These are phyloP conservation scores for Tilletia indica DNA, from an alignment of 1,284 basidiomycete genomes.

Conservation along the genomic window DNA sequence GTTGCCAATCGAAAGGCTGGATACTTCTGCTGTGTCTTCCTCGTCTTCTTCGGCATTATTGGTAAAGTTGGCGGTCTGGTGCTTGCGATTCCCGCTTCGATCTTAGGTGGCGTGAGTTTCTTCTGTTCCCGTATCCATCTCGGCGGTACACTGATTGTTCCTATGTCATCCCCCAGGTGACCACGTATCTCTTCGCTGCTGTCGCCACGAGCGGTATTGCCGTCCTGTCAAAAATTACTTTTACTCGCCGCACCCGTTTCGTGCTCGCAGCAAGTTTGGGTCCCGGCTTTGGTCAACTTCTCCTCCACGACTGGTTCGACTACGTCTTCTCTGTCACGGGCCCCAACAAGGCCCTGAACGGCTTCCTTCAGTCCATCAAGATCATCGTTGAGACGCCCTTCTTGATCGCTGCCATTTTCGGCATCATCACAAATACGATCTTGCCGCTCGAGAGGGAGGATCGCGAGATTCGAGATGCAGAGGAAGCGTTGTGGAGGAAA, in stretches of 20 bases:
- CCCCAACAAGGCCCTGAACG: slow-evolving; percentile 66
- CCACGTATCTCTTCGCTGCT: slow-evolving; percentile 55
- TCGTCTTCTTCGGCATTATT: slow-evolving; percentile 60
- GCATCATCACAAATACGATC: slow-evolving; percentile 39
- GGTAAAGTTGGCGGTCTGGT: slow-evolving; percentile 72
- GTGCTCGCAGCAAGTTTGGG: slow-evolving; percentile 63
- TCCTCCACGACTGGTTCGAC: slow-evolving; percentile 56
- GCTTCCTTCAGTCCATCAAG: slow-evolving; percentile 65
- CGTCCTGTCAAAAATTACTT: slow-evolving; percentile 68
- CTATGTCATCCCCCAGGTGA: not conserved
- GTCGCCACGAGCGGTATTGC: slow-evolving; percentile 66
- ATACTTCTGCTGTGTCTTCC: slow-evolving; percentile 41
- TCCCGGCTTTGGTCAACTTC: slow-evolving; percentile 69
- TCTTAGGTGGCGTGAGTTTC: slow-evolving; percentile 74
- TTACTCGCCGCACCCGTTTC: slow-evolving; percentile 73
- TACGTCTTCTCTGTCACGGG: slow-evolving; percentile 60
- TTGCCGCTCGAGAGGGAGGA: slow-evolving; percentile 46
- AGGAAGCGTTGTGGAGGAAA: slow-evolving; percentile 3
- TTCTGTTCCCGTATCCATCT: slow-evolving; percentile 58
- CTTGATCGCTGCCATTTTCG: slow-evolving; percentile 65
- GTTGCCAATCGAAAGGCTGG: slow-evolving; percentile 45
- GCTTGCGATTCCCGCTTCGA: slow-evolving; percentile 67
- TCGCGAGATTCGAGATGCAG: slow-evolving; percentile 13
- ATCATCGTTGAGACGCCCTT: slow-evolving; percentile 57
- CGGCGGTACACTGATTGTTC: no score